Conservation (phyloP, 371 early-diverging fungal genomes). For the Zopfochytrium polystomum region DNA sequence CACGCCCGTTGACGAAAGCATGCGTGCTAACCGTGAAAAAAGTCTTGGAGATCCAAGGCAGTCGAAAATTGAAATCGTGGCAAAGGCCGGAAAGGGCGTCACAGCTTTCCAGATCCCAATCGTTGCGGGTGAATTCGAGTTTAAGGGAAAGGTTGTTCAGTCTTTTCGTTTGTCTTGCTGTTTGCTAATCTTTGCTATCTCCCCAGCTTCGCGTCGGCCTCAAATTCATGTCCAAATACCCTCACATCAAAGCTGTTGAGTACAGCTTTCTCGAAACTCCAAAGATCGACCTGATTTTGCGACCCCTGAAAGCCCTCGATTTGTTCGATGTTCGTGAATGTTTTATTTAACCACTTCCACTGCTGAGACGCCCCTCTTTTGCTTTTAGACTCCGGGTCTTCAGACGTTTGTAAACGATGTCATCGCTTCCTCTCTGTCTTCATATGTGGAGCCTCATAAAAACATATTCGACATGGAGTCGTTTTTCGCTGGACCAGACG, state of each 20-base stretch:
- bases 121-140: conserved; percentile 86
- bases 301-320: too few species aligned
- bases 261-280: conserved; percentile 88
- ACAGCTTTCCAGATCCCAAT: conserved; percentile 91
- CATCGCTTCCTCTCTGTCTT: conserved; percentile 43
- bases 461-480: conserved; percentile 79
- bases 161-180: too few species aligned
- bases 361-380: too few species aligned
- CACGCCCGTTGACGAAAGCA: conserved; percentile 79
- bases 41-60: conserved; percentile 46
- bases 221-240: conserved; percentile 79
- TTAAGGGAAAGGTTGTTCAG: conserved; percentile 70
- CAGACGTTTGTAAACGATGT: neutral
- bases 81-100: conserved; percentile 84
- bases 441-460: conserved; percentile 75
- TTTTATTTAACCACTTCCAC: too few species aligned
- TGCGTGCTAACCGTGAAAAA: conserved; percentile 28
- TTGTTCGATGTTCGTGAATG: too few species aligned
- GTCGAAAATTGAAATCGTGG: conserved; percentile 88
- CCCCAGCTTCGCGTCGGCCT: conserved; percentile 74
- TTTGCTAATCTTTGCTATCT: neutral
- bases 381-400: conserved; percentile 8
- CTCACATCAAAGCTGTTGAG: conserved; percentile 82
- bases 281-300: too few species aligned
- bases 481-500: conserved; percentile 58